phyloP scores from a whole-genome alignment of 352 stramenopile species.

The Phytophthora pinifolia region DNA sequence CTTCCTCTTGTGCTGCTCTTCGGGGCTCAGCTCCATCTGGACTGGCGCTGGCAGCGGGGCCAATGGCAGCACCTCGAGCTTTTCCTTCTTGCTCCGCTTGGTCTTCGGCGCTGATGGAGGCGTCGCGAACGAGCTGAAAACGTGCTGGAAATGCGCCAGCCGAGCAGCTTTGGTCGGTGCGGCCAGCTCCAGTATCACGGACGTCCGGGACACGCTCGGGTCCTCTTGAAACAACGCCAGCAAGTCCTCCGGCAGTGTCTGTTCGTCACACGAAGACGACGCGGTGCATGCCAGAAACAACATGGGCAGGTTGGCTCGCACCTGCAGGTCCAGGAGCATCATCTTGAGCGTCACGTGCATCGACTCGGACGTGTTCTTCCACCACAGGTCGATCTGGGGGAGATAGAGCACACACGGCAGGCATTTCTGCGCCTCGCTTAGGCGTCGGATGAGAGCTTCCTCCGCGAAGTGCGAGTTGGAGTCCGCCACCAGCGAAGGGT shows the following conservation, averaged over 20 bases:
- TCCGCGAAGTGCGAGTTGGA: constrained; percentile 61
- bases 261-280: constrained; percentile 27
- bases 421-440: constrained; percentile 76
- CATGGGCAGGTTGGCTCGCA: constrained; percentile 64
- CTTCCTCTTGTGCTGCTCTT: constrained; percentile 47
- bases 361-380: constrained; percentile 65
- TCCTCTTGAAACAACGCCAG: constrained; percentile 61
- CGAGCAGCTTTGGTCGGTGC: constrained; percentile 31
- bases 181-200: constrained; percentile 46
- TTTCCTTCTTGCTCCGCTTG: constrained; percentile 28
- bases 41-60: constrained; percentile 44
- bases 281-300: constrained; percentile 79
- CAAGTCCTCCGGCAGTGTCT: constrained; percentile 46
- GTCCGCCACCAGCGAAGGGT: constrained; percentile 74
- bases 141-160: constrained; percentile 58
- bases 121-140: constrained; percentile 57
- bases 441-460: constrained; percentile 74
- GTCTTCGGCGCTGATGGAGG: constrained; percentile 31
- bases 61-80: constrained; percentile 57
- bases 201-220: constrained; percentile 40
- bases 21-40: constrained; percentile 32
- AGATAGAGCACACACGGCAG: constrained; percentile 81
- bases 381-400: constrained; percentile 78
- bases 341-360: constrained; percentile 81
- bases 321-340: constrained; percentile 78